Evolutionary conservation across 768 basidiomycete species (phyloP).

Genomic region (Brasilioporus rufonigricans): DNA sequence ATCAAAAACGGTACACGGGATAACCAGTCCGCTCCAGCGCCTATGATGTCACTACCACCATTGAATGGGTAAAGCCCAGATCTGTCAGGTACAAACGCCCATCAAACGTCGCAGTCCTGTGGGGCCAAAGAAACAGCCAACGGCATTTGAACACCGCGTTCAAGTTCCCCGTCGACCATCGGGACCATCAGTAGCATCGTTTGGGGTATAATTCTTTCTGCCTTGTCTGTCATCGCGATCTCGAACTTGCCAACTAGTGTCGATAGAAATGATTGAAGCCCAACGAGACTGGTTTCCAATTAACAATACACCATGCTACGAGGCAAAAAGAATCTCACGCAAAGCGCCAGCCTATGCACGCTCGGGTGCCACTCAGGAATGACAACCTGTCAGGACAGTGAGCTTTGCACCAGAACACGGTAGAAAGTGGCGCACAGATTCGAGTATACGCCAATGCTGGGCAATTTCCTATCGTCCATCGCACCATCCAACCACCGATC

Average conservation of each 20-base stretch:
- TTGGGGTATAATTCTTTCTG: constrained; percentile 23
- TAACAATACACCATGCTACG: not conserved
- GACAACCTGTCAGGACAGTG: constrained; percentile 11
- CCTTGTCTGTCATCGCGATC: constrained; percentile 36
- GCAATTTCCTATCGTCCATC: not conserved
- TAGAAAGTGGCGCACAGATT: constrained; percentile 1
- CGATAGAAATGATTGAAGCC: constrained; percentile 56
- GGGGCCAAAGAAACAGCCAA: constrained; percentile 15
- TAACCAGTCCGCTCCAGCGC: too few relatives aligned
- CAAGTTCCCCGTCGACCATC: constrained; percentile 32
- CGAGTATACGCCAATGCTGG: constrained; percentile 13
- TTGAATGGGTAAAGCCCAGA: too few relatives aligned
- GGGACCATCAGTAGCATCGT: constrained; percentile 32
- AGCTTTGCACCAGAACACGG: not conserved
- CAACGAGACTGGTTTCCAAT: constrained; percentile 32
- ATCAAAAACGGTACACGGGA: too few relatives aligned
- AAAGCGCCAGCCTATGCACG: constrained; percentile 29
- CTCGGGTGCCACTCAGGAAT: constrained; percentile 13
- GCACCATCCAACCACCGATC: constrained; percentile 8
- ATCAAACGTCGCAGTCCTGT: not conserved
- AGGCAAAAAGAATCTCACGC: constrained; percentile 16
- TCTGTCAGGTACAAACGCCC: not conserved
- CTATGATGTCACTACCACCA: not conserved
- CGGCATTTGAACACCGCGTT: constrained; percentile 31
- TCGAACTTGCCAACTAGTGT: constrained; percentile 55